Percentiles rank a stretch among this genome's conserved stretches.
These are phyloP conservation scores for peach (Prunus persica) DNA, from an alignment of 306 rosid genomes.

Conservation along the genomic window DNA sequence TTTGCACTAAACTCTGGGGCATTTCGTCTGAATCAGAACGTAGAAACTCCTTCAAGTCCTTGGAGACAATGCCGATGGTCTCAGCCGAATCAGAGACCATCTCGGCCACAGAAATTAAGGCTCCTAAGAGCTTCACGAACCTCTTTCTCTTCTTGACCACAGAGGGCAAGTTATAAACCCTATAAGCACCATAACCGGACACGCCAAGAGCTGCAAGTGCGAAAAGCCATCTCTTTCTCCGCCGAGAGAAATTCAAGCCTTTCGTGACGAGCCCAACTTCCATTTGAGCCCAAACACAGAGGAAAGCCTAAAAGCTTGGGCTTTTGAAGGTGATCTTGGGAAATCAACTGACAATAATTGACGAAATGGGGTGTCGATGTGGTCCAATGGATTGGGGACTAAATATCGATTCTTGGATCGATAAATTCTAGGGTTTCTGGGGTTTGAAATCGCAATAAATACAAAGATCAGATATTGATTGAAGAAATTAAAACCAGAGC, in stretches of 20 bases:
- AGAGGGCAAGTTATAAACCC: slow-evolving; percentile 56
- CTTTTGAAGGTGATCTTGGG: not conserved
- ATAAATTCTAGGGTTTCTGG: not conserved
- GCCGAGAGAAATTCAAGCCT: slow-evolving; percentile 40
- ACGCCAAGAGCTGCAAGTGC: slow-evolving; percentile 52
- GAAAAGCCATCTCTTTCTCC: slow-evolving; percentile 52
- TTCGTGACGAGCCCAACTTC: slow-evolving; percentile 48
- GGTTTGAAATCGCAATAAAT: not conserved
- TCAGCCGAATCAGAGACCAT: slow-evolving; percentile 64
- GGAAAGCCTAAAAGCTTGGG: not conserved
- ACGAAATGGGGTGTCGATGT: not conserved
- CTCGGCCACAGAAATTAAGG: slow-evolving; percentile 60
- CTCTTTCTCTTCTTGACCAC: slow-evolving; percentile 51
- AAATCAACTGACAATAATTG: not conserved
- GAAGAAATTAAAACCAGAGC: not conserved
- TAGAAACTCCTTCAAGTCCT: slow-evolving; percentile 63
- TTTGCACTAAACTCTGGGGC: slow-evolving; percentile 71
- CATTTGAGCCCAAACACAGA: slow-evolving; percentile 35
- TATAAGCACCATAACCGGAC: slow-evolving; percentile 72
- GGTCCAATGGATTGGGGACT: not conserved
- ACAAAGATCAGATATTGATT: not conserved
- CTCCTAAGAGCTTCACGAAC: slow-evolving; percentile 46
- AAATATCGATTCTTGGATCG: not conserved
- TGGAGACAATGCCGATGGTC: slow-evolving; percentile 47
- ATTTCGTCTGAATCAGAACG: slow-evolving; percentile 70